These are phyloP conservation scores for Tylopilus subfusipes DNA, from an alignment of 768 basidiomycete genomes.

Conservation along the genomic window DNA sequence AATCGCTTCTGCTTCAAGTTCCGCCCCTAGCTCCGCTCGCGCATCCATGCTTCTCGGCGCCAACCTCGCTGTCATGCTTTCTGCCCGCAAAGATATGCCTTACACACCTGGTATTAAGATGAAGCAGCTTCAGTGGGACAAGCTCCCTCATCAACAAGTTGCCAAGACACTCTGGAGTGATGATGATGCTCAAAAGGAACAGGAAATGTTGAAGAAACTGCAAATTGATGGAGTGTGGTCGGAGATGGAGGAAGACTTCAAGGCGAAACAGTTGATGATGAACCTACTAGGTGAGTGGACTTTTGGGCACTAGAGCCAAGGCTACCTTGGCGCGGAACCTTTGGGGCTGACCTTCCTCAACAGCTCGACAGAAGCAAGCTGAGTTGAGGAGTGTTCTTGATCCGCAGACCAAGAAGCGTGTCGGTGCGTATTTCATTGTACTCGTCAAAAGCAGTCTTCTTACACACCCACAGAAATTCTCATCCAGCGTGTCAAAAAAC, in stretches of 20 bases:
- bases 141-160: slow-evolving; percentile 86
- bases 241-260: slow-evolving; percentile 98
- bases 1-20: slow-evolving; percentile 33
- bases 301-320: background rate
- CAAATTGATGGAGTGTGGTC: slow-evolving; percentile 85
- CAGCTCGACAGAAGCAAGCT: slow-evolving; percentile 80
- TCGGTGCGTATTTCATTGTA: slow-evolving; percentile 56
- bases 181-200: slow-evolving; percentile 61
- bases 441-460: background rate
- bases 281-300: slow-evolving; percentile 69
- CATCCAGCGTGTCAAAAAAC: slow-evolving; percentile 79
- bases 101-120: slow-evolving; percentile 86
- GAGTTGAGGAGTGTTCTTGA: slow-evolving; percentile 91
- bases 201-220: slow-evolving; percentile 78
- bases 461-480: slow-evolving; percentile 67
- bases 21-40: slow-evolving; percentile 48
- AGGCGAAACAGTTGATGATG: slow-evolving; percentile 90
- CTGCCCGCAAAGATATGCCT: slow-evolving; percentile 78
- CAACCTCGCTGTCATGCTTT: slow-evolving; percentile 53
- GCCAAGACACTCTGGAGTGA: slow-evolving; percentile 82
- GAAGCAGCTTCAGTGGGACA: slow-evolving; percentile 99
- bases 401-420: slow-evolving; percentile 86
- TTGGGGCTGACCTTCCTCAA: slow-evolving; percentile 11
- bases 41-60: slow-evolving; percentile 58
- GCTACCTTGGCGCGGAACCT: background rate